Evolutionary conservation across 495 filamentous ascomycete species (phyloP).

Genomic region (Xylaria telfairii): DNA sequence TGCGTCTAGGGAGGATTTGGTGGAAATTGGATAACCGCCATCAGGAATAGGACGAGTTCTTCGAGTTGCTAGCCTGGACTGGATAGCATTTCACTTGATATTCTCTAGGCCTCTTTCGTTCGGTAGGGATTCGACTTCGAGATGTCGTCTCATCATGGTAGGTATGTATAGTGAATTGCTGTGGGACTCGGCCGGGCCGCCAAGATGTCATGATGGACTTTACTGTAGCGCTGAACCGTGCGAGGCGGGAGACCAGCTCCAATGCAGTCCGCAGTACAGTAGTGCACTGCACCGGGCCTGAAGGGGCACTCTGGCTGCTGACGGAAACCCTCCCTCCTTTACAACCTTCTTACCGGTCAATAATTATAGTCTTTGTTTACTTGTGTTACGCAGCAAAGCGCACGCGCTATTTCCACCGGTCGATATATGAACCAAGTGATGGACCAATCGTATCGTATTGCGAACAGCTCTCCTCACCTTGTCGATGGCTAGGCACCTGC

Average conservation of each 20-base stretch:
- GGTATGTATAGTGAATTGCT: background rate
- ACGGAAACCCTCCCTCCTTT: background rate
- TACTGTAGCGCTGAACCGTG: background rate
- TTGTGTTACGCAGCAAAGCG: conserved; percentile 5
- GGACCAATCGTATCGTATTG: conserved; percentile 14
- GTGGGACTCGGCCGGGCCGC: conserved; percentile 10
- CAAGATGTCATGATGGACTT: background rate
- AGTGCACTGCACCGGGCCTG: conserved; percentile 12
- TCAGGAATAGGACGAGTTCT: background rate
- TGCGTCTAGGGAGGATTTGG: background rate
- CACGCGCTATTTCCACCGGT: background rate
- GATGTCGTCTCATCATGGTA: background rate
- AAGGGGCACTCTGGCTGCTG: conserved; percentile 12
- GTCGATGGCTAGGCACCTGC: conserved; percentile 20
- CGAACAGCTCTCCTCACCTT: conserved; percentile 14
- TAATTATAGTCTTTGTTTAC: conserved; percentile 3
- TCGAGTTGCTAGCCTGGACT: background rate
- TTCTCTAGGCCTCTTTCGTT: background rate
- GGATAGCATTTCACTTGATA: background rate
- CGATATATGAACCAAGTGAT: conserved; percentile 5
- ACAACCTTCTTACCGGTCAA: conserved; percentile 7
- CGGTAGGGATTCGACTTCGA: background rate
- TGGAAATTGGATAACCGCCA: background rate
- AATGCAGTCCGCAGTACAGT: conserved; percentile 12
- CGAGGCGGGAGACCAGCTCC: background rate